Base-by-base conservation (phyloP, 192 early-diverging fungal genomes). In the Backusella tarrabulga region DNA sequence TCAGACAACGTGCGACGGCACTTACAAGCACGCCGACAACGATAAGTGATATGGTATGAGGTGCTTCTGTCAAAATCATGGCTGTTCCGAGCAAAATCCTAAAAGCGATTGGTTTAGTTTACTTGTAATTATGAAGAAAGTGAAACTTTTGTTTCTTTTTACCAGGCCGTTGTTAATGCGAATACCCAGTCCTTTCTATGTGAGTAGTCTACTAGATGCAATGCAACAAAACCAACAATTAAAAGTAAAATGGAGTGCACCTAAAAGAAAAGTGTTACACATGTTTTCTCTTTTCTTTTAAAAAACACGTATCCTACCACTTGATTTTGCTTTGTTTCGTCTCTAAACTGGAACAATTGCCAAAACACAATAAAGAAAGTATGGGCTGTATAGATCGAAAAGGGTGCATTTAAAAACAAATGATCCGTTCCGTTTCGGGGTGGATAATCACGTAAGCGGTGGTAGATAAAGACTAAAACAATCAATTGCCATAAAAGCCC, bases 321-420 rank as follows among this genome's bases (percentile, higher is more conserved):
- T 60, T 60, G 56, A 26, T 60, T 60, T 12, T 72, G 34, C 32
- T 67, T 68, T 11, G 76, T 78, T 4, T 54, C 14, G 32, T 70
- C 66, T 50, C 68, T 67, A 12, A 76, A 76, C 71, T 76, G 80
- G 38, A 80, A 81, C 3, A 69, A 29, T 56, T 75, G 73, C 34
- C 75, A 66, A 12, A 83, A 32, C 6, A 50, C 68, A 12, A 60
- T 68, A 68, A 79, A 74, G 1, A 81, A 19, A 26, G 60, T 74
- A 44, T 73, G 76, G 1, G 79, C 74, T 5, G 79, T 73, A 68
- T 79, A 81, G 14, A 85, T 85, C 42, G 84, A 81, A 70, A 85
- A 85, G 17, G 82, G 79, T 36, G 80, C 82, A 74, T 83, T 83
- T 17, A 85, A 40, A 14, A 85, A 85, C 1, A 80, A 19, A 7